These are phyloP conservation scores for Jamesozyma rosinii DNA, from an alignment of 805 yeast species.

Conservation along the genomic window DNA sequence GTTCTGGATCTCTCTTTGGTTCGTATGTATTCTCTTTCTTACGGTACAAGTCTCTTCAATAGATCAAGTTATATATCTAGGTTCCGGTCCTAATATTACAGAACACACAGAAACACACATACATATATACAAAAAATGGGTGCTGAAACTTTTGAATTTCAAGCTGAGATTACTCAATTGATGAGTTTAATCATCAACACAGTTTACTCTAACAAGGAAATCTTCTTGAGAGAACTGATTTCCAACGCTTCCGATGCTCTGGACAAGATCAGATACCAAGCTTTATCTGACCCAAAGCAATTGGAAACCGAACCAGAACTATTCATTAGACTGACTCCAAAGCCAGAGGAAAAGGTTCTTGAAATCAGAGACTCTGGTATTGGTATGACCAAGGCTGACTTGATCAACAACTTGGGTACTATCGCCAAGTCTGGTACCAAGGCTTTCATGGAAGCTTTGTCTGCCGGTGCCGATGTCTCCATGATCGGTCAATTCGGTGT, in stretches of 20 bases:
- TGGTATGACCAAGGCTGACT: slow-evolving; percentile 99
- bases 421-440: slow-evolving; percentile 99
- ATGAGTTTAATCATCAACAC: slow-evolving; percentile 99
- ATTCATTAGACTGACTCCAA: slow-evolving; percentile 95
- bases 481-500: slow-evolving; percentile 99
- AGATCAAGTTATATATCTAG: no score
- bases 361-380: slow-evolving; percentile 99
- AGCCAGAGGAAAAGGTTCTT: slow-evolving; percentile 84
- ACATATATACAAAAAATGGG: slow-evolving; percentile 37
- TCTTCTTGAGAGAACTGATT: slow-evolving; percentile 95
- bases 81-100: no score
- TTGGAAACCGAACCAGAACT: slow-evolving; percentile 93
- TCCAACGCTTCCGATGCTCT: slow-evolving; percentile 99
- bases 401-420: slow-evolving; percentile 98
- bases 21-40: no score
- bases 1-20: no score
- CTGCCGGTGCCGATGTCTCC: slow-evolving; percentile 99
- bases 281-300: slow-evolving; percentile 82
- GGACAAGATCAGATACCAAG: slow-evolving; percentile 96
- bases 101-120: not conserved
- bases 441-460: slow-evolving; percentile 98
- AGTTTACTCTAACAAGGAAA: slow-evolving; percentile 98
- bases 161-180: slow-evolving; percentile 99
- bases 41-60: no score
- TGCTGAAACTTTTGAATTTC: slow-evolving; percentile 86